Percentiles rank a stretch among this genome's conserved stretches.
Evolutionary conservation across 805 yeast genomes (phyloP).

Genomic region (Candida maltosa): DNA sequence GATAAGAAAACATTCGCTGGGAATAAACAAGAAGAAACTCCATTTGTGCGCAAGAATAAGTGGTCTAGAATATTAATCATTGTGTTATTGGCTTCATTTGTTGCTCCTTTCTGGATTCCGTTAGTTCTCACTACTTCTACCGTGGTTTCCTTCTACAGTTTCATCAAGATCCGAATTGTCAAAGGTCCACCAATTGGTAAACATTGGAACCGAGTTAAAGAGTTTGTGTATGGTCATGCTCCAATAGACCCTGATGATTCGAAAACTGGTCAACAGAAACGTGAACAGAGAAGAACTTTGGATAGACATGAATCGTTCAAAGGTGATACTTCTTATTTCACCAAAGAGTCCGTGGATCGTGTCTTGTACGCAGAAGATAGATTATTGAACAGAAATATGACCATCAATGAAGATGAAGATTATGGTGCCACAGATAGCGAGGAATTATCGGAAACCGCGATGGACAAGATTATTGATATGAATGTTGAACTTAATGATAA

Average conservation of each 20-base stretch:
- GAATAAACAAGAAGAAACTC: slow-evolving; percentile 37
- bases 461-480: slow-evolving; percentile 17
- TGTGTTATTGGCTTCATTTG: slow-evolving; percentile 19
- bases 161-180: slow-evolving; percentile 30
- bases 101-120: slow-evolving; percentile 52
- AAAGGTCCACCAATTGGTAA: slow-evolving; percentile 18
- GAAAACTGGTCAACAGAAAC: slow-evolving; percentile 24
- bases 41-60: slow-evolving; percentile 28
- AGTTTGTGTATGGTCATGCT: slow-evolving; percentile 27
- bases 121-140: slow-evolving; percentile 35
- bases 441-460: slow-evolving; percentile 7
- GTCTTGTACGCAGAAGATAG: slow-evolving; percentile 34
- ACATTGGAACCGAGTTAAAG: slow-evolving; percentile 33
- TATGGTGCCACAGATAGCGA: slow-evolving; percentile 9
- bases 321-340: slow-evolving; percentile 37
- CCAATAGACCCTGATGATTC: slow-evolving; percentile 31
- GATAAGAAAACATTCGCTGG: slow-evolving; percentile 7
- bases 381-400: slow-evolving; percentile 9
- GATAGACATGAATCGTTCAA: slow-evolving; percentile 33
- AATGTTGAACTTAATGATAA: slow-evolving; percentile 22
- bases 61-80: slow-evolving; percentile 21
- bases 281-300: slow-evolving; percentile 23
- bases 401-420: slow-evolving; percentile 5
- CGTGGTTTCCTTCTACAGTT: slow-evolving; percentile 36
- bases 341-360: slow-evolving; percentile 33